phyloP scores from a whole-genome alignment of 2,329 filamentous ascomycete species.

The Camptophora hylomeconis region DNA sequence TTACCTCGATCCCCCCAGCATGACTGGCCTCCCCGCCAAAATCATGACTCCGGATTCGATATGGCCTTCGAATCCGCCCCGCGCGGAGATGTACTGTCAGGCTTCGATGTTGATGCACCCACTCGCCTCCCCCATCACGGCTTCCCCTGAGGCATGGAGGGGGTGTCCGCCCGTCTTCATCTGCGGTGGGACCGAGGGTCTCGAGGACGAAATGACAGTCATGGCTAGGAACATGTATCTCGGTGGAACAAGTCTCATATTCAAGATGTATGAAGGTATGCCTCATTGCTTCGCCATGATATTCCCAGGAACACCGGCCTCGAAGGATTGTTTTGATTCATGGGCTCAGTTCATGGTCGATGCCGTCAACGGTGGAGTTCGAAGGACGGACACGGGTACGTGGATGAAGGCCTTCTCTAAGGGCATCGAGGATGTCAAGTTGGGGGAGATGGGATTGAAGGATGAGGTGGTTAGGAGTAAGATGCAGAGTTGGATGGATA shows the following conservation, averaged over 20 bases:
- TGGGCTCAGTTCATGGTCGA: constrained; percentile 42
- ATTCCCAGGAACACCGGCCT: constrained; percentile 33
- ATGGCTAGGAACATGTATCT: constrained; percentile 27
- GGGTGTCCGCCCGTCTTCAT: constrained; percentile 29
- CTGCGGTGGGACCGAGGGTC: constrained; percentile 27
- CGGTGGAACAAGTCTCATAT: constrained; percentile 24
- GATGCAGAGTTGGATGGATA: no score
- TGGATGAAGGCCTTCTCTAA: constrained; percentile 23
- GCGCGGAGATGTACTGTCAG: constrained; percentile 29
- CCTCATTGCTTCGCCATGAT: constrained; percentile 43
- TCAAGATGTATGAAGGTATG: constrained; percentile 33
- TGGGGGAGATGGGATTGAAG: constrained; percentile 1
- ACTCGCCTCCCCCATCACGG: constrained; percentile 27
- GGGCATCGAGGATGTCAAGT: constrained; percentile 17
- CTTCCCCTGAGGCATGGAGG: constrained; percentile 25
- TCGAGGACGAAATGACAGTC: constrained; percentile 29
- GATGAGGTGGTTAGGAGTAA: constrained; percentile 2
- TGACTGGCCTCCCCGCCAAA: constrained; percentile 17
- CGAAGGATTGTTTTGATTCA: constrained; percentile 39
- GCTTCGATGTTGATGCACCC: constrained; percentile 27
- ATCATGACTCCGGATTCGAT: constrained; percentile 22
- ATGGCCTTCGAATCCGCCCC: constrained; percentile 30
- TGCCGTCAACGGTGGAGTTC: constrained; percentile 20
- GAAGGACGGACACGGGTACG: constrained; percentile 11
- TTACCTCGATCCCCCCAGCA: constrained; percentile 24